A percentile compares a stretch with the other conserved stretches of the same genome.
phyloP scores from a whole-genome alignment of 2,329 filamentous ascomycete genomes.

The Aspergillus proliferans region DNA sequence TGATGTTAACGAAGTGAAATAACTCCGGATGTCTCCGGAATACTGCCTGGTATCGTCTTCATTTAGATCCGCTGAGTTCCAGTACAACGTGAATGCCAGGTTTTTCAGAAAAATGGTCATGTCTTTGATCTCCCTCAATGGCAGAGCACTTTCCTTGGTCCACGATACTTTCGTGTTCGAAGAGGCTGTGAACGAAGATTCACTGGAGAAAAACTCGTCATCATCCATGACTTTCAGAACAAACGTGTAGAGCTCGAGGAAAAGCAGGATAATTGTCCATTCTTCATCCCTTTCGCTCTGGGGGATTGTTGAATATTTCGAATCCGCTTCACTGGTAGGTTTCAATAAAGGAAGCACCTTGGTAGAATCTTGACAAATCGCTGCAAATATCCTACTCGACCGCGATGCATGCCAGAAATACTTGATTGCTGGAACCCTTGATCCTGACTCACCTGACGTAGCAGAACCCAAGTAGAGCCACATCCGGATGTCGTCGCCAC shows the following conservation, averaged over 20 bases:
- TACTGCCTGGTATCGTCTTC: slow-evolving; percentile 35
- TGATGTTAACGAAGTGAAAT: slow-evolving; percentile 33
- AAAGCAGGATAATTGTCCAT: slow-evolving; percentile 84
- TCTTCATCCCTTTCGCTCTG: slow-evolving; percentile 54
- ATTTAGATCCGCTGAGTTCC: slow-evolving; percentile 64
- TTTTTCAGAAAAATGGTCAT: slow-evolving; percentile 85
- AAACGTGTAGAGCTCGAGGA: slow-evolving; percentile 91
- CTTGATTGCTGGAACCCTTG: slow-evolving; percentile 60
- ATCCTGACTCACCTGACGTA: slow-evolving; percentile 28
- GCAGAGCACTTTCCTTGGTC: slow-evolving; percentile 60
- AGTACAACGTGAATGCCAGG: slow-evolving; percentile 81
- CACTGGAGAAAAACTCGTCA: slow-evolving; percentile 77
- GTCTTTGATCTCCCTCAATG: slow-evolving; percentile 62
- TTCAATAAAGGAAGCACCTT: slow-evolving; percentile 54
- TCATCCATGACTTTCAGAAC: slow-evolving; percentile 90
- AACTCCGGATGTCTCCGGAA: slow-evolving; percentile 41
- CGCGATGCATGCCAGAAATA: slow-evolving; percentile 75
- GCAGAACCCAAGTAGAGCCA: slow-evolving; percentile 77
- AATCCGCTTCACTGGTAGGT: slow-evolving; percentile 37
- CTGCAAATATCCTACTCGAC: slow-evolving; percentile 51
- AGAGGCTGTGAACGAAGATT: slow-evolving; percentile 40
- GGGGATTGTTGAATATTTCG: slow-evolving; percentile 13
- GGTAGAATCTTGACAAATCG: slow-evolving; percentile 52
- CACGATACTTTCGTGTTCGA: slow-evolving; percentile 50
- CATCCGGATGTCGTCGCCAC: slow-evolving; percentile 87